Percentiles rank a stretch among this genome's conserved stretches.
Conservation (phyloP, 176 grass and related monocot species). For the Panicum miliaceum region DNA sequence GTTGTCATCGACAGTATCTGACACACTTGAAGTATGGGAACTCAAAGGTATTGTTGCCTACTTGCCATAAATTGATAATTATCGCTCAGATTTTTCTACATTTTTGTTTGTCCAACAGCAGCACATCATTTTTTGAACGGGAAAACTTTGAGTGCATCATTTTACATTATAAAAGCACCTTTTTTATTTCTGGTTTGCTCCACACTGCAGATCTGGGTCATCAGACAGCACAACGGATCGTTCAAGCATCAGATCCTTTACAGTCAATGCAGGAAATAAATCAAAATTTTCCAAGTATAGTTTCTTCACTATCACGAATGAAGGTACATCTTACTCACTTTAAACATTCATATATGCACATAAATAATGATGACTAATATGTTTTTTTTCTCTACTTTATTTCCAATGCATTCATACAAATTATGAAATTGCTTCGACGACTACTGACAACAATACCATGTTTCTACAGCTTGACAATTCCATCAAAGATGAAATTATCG, state of each 20-base stretch:
- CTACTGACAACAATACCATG: constrained; percentile 40
- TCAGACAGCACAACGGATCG: constrained; percentile 90
- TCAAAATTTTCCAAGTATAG: constrained; percentile 98
- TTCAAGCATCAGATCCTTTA: constrained; percentile 95
- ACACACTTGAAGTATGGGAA: constrained; percentile 99
- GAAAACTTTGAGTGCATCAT: neutral
- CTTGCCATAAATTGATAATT: constrained; percentile 1
- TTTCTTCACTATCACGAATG: constrained; percentile 96
- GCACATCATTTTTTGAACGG: neutral
- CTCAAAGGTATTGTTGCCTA: constrained; percentile 72
- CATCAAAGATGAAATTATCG: constrained; percentile 91
- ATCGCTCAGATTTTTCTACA: neutral
- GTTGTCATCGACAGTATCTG: constrained; percentile 86
- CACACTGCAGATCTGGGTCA: constrained; percentile 85
- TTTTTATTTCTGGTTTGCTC: constrained; percentile 41
- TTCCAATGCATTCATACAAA: constrained; percentile 21
- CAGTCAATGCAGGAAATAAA: constrained; percentile 99
- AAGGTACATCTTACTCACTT: constrained; percentile 62
- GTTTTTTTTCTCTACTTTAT: constrained; percentile 23
- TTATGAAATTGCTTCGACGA: constrained; percentile 15
- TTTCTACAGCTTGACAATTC: constrained; percentile 75
- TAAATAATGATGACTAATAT: constrained; percentile 7
- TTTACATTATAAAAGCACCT: constrained; percentile 9
- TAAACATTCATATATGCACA: constrained; percentile 6
- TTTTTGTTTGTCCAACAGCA: constrained; percentile 32